Base-by-base conservation (phyloP, 805 yeast species). In the Wickerhamiella occidentalis region DNA sequence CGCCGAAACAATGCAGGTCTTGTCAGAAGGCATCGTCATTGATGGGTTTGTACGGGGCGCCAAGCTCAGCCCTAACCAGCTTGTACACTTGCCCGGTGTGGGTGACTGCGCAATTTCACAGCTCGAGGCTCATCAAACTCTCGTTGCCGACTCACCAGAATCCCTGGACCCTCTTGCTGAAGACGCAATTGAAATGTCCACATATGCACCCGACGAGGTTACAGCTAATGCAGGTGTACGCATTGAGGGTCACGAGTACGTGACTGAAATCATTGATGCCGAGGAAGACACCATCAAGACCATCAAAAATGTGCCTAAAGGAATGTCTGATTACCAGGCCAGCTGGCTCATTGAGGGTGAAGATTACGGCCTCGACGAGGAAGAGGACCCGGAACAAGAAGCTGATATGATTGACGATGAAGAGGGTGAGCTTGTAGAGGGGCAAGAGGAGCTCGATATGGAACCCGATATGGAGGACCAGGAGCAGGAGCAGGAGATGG, bases 41-140 rank as follows among this genome's bases (percentile, higher is more conserved):
- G 82, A 80, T 61, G 99, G 98, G 45, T 75, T 78, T 3, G 86
- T 85, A 3, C 76, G 99, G 63, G 98, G 97, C 49, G 51, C 56
- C 45, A 67, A 73, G 43, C 80, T 92, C 65, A 76, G 79, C 55
- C 76, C 83, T 2, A 78, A 88, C 62, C 74, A 87, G 58, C 66
- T 85, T 49, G 77, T 94, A 35, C 95, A 90, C 61, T 68, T 94
- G 28, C 95, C 95, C 3, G 95, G 88, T 1, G 71, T 74, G 53
- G 99, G 98, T 15, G 97, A 92, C 64, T 87, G 78, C 68, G 86
- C 82, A 64, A 64, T 92, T 19, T 79, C 75, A 44, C 73, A 68
- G 45, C 76, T 92, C 49, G 87, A 82, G 58, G 17, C 25, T 17
- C 64, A 55, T 60, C 66, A 60, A 36, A 63, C 58, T 30, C 53